Base-by-base conservation (phyloP, 306 rosid genomes). In the Parietaria judaica region DNA sequence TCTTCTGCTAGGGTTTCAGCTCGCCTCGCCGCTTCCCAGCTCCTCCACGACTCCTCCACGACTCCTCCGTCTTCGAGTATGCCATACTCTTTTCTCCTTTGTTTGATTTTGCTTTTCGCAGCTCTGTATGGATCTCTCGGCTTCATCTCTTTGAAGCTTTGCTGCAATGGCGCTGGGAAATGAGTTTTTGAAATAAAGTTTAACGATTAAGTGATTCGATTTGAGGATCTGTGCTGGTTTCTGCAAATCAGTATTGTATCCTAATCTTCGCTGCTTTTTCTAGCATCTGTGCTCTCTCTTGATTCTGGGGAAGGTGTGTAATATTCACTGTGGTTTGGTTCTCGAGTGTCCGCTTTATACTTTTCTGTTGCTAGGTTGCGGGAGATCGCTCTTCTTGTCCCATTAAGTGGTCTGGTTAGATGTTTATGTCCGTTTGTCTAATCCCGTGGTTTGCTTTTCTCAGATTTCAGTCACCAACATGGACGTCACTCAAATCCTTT, bases 401-500 rank as follows among this genome's bases (percentile, higher is more conserved):
- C 23, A 46, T 55, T 12, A 69, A 54, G 54, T 53, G 23, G 6
- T 58, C 65, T n/a, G 7, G 31, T 23, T 23, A 23, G 31, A 23
- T 23, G 31, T 23, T 23, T 23, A 23, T 23, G 31, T 23, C 31
- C 31, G 31, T 23, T 23, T 23, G 31, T 23, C 2, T 23, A 23
- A 23, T 23, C 31, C 31, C 31, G 31, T 23, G 31, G 31, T 53
- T 3, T 73, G 49, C 61, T 51, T 64, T 12, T 66, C 60, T 4
- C 65, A 79, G 83, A 64, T 74, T 66, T 41, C 84, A 90, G 97
- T 96, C 35, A 23, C 31, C 31, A 23, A 23, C 31, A 78, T 85
- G 94, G 97, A 90, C 61, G 85, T 90, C 65, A 87, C 97, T 11
- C 96, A 90, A 63, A 79, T 87, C 54, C 94, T 90, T 63, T 74